A percentile compares a stretch with the other conserved stretches of the same genome.
Evolutionary conservation across 140 eudicot genomes (phyloP).

Genomic region (Senecio squalidus): DNA sequence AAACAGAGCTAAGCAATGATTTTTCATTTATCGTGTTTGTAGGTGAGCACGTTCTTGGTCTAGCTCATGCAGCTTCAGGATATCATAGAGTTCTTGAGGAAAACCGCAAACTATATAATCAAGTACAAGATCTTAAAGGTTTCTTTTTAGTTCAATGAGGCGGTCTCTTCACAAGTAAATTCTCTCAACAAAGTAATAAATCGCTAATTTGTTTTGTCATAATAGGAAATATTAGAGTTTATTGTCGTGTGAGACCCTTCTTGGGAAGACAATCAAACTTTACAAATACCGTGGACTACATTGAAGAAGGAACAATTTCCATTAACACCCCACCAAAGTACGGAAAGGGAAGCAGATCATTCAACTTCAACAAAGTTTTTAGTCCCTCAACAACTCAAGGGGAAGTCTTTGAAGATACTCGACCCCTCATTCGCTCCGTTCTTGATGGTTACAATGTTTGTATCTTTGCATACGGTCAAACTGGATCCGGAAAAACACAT

Average conservation of each 20-base stretch:
- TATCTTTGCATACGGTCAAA: slow-evolving; percentile 95
- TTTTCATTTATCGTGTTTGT: neutral
- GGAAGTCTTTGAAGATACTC: slow-evolving; percentile 87
- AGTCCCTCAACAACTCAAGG: slow-evolving; percentile 87
- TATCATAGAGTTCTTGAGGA: slow-evolving; percentile 90
- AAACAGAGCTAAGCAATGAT: neutral
- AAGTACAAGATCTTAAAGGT: slow-evolving; percentile 98
- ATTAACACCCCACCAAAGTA: slow-evolving; percentile 69
- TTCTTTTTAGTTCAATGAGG: neutral
- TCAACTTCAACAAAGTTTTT: slow-evolving; percentile 84
- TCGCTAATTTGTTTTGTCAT: slow-evolving; percentile 4
- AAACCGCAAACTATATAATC: slow-evolving; percentile 86
- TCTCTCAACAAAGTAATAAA: neutral
- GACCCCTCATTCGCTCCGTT: slow-evolving; percentile 87
- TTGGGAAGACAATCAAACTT: slow-evolving; percentile 47
- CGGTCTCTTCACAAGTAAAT: neutral
- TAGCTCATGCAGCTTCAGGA: slow-evolving; percentile 95
- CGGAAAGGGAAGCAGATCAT: slow-evolving; percentile 77
- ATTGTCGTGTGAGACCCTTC: slow-evolving; percentile 94
- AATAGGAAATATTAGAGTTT: slow-evolving; percentile 89
- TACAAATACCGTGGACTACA: slow-evolving; percentile 61
- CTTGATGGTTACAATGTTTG: slow-evolving; percentile 96
- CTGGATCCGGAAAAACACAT: slow-evolving; percentile 93
- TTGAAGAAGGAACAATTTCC: slow-evolving; percentile 78
- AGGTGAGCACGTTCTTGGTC: slow-evolving; percentile 71